Evolutionary conservation across 768 basidiomycete species (phyloP).

Genomic region (Termitomyces sp.): DNA sequence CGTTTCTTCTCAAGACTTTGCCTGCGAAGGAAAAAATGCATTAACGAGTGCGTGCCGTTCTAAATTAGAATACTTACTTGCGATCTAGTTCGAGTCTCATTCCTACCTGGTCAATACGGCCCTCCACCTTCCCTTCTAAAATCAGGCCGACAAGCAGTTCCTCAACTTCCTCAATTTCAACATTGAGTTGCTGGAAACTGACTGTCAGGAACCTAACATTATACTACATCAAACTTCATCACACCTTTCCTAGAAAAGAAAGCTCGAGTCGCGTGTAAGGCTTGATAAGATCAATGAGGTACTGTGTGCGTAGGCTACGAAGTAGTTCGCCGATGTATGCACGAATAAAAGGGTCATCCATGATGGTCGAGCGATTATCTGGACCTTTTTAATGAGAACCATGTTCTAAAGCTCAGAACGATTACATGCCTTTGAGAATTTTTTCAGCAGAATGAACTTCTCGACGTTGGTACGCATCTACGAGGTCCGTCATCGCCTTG

Average conservation of each 20-base stretch:
- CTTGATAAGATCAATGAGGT: conserved; percentile 96
- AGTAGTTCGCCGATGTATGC: conserved; percentile 96
- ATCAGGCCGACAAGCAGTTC: conserved; percentile 92
- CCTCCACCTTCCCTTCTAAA: conserved; percentile 95
- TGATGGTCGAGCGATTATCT: conserved; percentile 95
- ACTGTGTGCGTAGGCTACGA: conserved; percentile 90
- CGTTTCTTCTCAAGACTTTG: conserved; percentile 86
- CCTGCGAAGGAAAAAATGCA: conserved; percentile 29
- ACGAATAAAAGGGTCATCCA: conserved; percentile 93
- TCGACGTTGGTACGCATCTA: conserved; percentile 92
- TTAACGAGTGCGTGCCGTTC: neutral
- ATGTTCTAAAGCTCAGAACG: neutral
- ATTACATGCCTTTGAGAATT: conserved; percentile 71
- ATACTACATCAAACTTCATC: neutral
- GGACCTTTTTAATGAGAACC: conserved; percentile 1
- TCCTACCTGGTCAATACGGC: conserved; percentile 93
- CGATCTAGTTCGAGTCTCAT: conserved; percentile 89
- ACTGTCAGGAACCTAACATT: neutral
- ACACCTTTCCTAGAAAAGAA: conserved; percentile 86
- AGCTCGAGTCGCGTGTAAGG: conserved; percentile 95
- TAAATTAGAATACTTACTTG: conserved; percentile 46
- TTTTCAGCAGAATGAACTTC: conserved; percentile 98
- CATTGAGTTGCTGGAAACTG: conserved; percentile 82
- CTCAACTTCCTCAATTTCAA: conserved; percentile 88
- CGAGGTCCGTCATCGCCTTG: conserved; percentile 96